phyloP scores from a whole-genome alignment of 2,329 filamentous ascomycete species.

The Hymenoscyphus fructigenus region DNA sequence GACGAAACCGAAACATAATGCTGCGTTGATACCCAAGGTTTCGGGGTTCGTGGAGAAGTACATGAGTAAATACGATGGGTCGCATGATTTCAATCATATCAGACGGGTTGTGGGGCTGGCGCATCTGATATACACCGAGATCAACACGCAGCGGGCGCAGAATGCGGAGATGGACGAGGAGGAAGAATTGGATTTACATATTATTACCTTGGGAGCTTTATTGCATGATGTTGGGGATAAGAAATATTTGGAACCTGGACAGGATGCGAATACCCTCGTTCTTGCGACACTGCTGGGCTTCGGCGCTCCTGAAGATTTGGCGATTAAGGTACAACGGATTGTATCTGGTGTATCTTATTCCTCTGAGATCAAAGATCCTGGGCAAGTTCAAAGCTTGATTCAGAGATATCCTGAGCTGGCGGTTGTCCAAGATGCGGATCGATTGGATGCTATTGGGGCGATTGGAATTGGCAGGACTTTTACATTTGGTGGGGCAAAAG shows the following conservation, averaged over 20 bases:
- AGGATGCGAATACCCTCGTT: slow-evolving; percentile 58
- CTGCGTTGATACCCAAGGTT: slow-evolving; percentile 47
- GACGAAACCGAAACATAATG: slow-evolving; percentile 25
- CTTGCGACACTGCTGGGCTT: slow-evolving; percentile 56
- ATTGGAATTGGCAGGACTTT: slow-evolving; percentile 81
- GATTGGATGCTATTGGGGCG: slow-evolving; percentile 88
- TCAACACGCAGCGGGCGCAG: slow-evolving; percentile 23
- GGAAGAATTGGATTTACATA: slow-evolving; percentile 52
- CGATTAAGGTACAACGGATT: slow-evolving; percentile 68
- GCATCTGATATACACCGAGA: slow-evolving; percentile 38
- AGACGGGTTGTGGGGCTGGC: slow-evolving; percentile 75
- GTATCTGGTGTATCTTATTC: slow-evolving; percentile 80
- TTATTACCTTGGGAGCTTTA: slow-evolving; percentile 64
- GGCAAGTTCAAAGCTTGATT: slow-evolving; percentile 57
- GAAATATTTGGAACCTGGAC: slow-evolving; percentile 44
- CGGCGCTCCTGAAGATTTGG: slow-evolving; percentile 59
- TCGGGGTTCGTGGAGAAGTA: slow-evolving; percentile 66
- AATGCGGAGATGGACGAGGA: slow-evolving; percentile 18
- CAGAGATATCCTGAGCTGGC: slow-evolving; percentile 69
- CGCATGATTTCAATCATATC: slow-evolving; percentile 87
- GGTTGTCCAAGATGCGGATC: slow-evolving; percentile 90
- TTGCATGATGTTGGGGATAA: slow-evolving; percentile 88
- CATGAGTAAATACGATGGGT: slow-evolving; percentile 78
- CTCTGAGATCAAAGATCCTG: slow-evolving; percentile 67
- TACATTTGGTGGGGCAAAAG: slow-evolving; percentile 70